These are phyloP conservation scores for Haplographium delicatum DNA, from an alignment of 495 filamentous ascomycete genomes.

Conservation along the genomic window DNA sequence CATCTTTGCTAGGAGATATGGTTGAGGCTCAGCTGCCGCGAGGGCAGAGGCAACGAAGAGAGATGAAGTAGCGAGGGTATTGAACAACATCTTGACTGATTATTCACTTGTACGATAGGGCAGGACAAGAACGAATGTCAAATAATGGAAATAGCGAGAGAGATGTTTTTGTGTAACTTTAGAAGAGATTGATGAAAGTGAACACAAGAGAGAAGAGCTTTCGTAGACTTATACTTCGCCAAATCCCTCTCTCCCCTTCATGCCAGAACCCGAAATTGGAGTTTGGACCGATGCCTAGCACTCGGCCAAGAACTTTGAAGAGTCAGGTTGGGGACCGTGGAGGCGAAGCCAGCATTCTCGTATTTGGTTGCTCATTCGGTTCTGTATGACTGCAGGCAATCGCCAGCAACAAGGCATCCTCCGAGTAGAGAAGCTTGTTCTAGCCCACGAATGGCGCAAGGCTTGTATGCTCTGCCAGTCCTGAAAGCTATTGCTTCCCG, in stretches of 20 bases:
- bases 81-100: constrained; percentile 17
- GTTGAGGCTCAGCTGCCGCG: constrained; percentile 8
- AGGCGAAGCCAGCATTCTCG: neutral
- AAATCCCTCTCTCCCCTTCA: neutral
- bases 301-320: no score
- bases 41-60: constrained; percentile 15
- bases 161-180: neutral
- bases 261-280: neutral
- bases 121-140: constrained; percentile 6
- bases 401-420: no score
- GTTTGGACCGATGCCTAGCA: neutral
- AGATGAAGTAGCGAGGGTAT: constrained; percentile 1
- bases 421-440: no score
- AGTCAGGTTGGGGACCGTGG: no score
- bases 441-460: no score
- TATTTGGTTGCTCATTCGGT: no score
- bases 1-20: constrained; percentile 13
- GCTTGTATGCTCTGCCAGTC: no score
- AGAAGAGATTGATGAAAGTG: neutral
- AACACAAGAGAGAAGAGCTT: neutral
- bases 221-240: no score
- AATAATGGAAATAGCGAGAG: neutral
- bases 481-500: no score
- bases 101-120: neutral
- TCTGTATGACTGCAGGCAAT: no score